Conservation (phyloP, 305 asterid species). For the Fraxinus dipetala region DNA sequence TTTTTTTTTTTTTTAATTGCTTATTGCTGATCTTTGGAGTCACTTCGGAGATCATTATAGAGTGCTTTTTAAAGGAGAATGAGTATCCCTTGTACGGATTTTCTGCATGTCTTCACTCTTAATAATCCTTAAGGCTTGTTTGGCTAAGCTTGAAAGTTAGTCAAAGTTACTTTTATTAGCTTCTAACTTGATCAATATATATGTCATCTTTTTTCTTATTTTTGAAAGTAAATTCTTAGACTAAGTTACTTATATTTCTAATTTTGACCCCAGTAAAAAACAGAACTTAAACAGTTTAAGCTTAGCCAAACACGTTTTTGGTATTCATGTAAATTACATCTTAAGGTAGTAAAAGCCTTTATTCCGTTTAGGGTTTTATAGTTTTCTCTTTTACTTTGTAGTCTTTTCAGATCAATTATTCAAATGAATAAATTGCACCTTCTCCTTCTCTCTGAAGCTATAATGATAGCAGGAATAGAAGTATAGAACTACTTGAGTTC, state of each 20-base stretch:
- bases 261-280: background rate
- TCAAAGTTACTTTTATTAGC: background rate
- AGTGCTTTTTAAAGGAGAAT: slow-evolving; percentile 31
- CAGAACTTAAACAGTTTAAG: background rate
- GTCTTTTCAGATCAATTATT: background rate
- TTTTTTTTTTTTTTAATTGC: background rate
- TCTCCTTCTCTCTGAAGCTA: background rate
- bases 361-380: background rate
- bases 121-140: background rate
- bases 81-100: slow-evolving; percentile 49
- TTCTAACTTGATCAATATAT: background rate
- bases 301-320: background rate
- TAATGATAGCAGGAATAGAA: background rate
- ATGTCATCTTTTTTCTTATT: background rate
- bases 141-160: background rate
- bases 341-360: background rate
- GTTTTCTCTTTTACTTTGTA: background rate
- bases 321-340: background rate
- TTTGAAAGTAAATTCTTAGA: background rate
- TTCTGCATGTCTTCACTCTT: slow-evolving; percentile 19
- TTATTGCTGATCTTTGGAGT: slow-evolving; percentile 31
- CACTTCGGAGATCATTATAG: slow-evolving; percentile 27
- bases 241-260: background rate
- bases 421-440: background rate
- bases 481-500: background rate